These are phyloP conservation scores for Paracoccidioides brasiliensis DNA, from an alignment of 2,329 filamentous ascomycete genomes.

Conservation along the genomic window DNA sequence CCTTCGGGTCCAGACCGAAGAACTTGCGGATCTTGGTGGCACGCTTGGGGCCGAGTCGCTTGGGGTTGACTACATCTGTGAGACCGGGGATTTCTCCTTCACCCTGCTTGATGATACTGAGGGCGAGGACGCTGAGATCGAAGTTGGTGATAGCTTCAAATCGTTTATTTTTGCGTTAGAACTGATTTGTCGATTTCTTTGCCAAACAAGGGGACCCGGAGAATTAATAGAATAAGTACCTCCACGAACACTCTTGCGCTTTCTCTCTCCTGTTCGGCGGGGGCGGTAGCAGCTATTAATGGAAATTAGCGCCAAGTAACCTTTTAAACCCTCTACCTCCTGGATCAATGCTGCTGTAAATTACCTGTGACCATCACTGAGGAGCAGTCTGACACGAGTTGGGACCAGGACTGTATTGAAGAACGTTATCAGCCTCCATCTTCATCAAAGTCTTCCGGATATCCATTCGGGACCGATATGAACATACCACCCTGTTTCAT, in stretches of 20 bases:
- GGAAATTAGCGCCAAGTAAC: conserved; percentile 3
- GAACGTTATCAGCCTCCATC: conserved; percentile 19
- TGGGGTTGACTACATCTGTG: conserved; percentile 96
- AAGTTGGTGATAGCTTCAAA: conserved; percentile 76
- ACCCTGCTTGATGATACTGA: conserved; percentile 96
- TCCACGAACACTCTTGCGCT: conserved; percentile 97
- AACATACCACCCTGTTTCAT: conserved; percentile 90
- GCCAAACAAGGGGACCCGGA: neutral
- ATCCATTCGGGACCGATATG: conserved; percentile 18
- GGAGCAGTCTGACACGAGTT: conserved; percentile 94
- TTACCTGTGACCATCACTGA: conserved; percentile 74
- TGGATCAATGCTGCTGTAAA: neutral
- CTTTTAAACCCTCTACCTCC: neutral
- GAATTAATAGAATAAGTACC: conserved; percentile 18
- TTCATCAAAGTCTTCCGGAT: conserved; percentile 5
- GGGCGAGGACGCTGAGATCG: conserved; percentile 88
- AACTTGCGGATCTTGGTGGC: conserved; percentile 99
- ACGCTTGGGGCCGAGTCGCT: conserved; percentile 98
- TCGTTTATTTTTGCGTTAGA: conserved; percentile 2
- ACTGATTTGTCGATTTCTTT: neutral
- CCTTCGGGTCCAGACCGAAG: conserved; percentile 99
- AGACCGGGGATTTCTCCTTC: conserved; percentile 87
- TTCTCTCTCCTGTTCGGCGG: conserved; percentile 95
- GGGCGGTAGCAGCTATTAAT: conserved; percentile 75
- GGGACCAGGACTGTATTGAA: conserved; percentile 58